phyloP scores from a whole-genome alignment of 345 rosid genomes.

The Eucalyptus fibrosa region DNA sequence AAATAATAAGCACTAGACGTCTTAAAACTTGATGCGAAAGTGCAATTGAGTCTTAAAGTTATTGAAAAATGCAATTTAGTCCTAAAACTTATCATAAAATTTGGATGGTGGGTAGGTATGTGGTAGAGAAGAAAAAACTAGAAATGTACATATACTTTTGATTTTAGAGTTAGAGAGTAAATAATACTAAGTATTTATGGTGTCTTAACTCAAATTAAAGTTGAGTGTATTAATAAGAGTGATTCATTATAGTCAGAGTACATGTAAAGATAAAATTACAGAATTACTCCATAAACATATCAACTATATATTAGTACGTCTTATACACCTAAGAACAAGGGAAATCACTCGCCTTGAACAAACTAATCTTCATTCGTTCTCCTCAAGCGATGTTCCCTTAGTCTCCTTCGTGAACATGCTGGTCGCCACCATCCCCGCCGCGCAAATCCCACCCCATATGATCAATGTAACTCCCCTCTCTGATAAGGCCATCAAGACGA shows the following conservation, averaged over 20 bases:
- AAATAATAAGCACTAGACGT: neutral
- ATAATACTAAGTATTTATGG: neutral
- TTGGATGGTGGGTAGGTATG: neutral
- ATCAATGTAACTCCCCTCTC: slow-evolving; percentile 21
- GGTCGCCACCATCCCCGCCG: slow-evolving; percentile 3
- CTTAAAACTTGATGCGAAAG: accelerated
- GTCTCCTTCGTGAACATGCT: slow-evolving; percentile 46
- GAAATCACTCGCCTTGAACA: neutral
- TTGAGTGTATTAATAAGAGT: neutral
- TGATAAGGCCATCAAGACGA: slow-evolving; percentile 33
- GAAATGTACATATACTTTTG: neutral
- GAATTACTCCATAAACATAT: neutral
- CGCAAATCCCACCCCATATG: neutral
- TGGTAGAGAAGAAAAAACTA: neutral
- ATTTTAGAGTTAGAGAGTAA: neutral
- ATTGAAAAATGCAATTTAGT: too few species aligned
- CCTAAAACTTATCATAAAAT: neutral
- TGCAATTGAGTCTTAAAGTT: neutral
- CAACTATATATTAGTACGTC: neutral
- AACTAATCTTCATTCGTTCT: slow-evolving; percentile 23
- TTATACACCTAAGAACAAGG: neutral
- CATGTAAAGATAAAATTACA: neutral
- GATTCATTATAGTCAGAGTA: neutral
- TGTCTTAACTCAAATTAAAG: neutral
- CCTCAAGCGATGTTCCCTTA: slow-evolving; percentile 63